These are phyloP conservation scores for Graphiopsis chlorocephala DNA, from an alignment of 2,329 filamentous ascomycete genomes.

Conservation along the genomic window DNA sequence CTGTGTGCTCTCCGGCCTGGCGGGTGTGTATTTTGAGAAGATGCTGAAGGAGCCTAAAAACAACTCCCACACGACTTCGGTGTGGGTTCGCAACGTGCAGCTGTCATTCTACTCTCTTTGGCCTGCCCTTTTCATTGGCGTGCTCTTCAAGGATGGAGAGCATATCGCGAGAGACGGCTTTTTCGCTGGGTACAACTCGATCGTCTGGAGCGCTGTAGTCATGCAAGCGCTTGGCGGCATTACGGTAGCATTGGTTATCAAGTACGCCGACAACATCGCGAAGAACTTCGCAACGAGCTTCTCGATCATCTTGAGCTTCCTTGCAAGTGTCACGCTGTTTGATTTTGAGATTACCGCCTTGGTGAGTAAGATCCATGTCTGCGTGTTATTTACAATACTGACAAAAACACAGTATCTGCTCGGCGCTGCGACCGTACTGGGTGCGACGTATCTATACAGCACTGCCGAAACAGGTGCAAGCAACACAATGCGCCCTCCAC, in stretches of 20 bases:
- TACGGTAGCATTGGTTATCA: slow-evolving; percentile 76
- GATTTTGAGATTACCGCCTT: slow-evolving; percentile 69
- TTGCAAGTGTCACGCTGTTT: slow-evolving; percentile 84
- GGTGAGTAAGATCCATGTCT: slow-evolving; percentile 53
- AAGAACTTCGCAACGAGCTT: slow-evolving; percentile 94
- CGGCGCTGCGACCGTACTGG: slow-evolving; percentile 74
- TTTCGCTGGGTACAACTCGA: slow-evolving; percentile 89
- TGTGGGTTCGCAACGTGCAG: slow-evolving; percentile 95
- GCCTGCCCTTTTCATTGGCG: slow-evolving; percentile 79
- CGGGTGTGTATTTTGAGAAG: slow-evolving; percentile 86
- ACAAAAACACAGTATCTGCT: slow-evolving; percentile 64
- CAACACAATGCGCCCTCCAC: slow-evolving; percentile 56
- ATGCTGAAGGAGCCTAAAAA: slow-evolving; percentile 74
- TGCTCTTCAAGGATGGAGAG: slow-evolving; percentile 81
- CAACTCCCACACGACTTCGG: slow-evolving; percentile 61
- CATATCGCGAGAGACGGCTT: slow-evolving; percentile 82
- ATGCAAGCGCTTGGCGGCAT: slow-evolving; percentile 83
- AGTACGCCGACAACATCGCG: slow-evolving; percentile 82
- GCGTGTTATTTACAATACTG: background rate
- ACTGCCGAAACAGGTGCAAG: background rate
- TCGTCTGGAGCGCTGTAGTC: slow-evolving; percentile 81
- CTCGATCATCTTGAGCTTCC: slow-evolving; percentile 81
- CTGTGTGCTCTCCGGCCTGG: slow-evolving; percentile 77
- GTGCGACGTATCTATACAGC: slow-evolving; percentile 83
- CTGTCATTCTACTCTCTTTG: slow-evolving; percentile 92